phyloP scores from a whole-genome alignment of 2,329 filamentous ascomycete genomes.

The Diaporthe australafricana region DNA sequence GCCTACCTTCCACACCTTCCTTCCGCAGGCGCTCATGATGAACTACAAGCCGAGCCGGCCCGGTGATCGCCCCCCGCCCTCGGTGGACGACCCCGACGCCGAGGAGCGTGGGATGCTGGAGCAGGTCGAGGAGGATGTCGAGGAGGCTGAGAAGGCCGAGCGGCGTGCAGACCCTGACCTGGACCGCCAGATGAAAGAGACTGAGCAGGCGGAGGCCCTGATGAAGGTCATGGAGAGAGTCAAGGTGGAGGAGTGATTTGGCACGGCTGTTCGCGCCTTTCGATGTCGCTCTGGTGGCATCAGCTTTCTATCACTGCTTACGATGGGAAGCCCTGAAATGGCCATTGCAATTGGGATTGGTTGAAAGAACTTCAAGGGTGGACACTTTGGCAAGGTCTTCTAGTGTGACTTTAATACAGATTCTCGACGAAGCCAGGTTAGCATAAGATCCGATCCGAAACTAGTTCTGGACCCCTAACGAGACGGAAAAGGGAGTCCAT shows the following conservation, averaged over 20 bases:
- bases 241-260: conserved; percentile 18
- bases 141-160: conserved; percentile 38
- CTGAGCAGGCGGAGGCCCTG: conserved; percentile 18
- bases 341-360: too few relatives aligned
- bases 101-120: conserved; percentile 43
- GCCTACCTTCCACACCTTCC: conserved; percentile 72
- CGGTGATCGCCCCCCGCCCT: conserved; percentile 59
- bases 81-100: conserved; percentile 51
- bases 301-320: too few relatives aligned
- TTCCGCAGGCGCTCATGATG: conserved; percentile 77
- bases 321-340: too few relatives aligned
- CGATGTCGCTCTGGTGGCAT: too few relatives aligned
- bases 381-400: too few relatives aligned
- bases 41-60: conserved; percentile 69
- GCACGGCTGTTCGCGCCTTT: too few relatives aligned
- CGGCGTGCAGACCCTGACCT: conserved; percentile 34
- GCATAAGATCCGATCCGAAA: not conserved
- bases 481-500: not conserved
- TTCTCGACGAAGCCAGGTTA: not conserved
- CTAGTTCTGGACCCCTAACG: not conserved
- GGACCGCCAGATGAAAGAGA: conserved; percentile 23
- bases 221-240: conserved; percentile 32
- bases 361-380: too few relatives aligned
- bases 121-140: conserved; percentile 30
- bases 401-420: too few relatives aligned